These are phyloP conservation scores for Cryphonectria parasitica DNA, from an alignment of 2,329 filamentous ascomycete species.

Conservation along the genomic window DNA sequence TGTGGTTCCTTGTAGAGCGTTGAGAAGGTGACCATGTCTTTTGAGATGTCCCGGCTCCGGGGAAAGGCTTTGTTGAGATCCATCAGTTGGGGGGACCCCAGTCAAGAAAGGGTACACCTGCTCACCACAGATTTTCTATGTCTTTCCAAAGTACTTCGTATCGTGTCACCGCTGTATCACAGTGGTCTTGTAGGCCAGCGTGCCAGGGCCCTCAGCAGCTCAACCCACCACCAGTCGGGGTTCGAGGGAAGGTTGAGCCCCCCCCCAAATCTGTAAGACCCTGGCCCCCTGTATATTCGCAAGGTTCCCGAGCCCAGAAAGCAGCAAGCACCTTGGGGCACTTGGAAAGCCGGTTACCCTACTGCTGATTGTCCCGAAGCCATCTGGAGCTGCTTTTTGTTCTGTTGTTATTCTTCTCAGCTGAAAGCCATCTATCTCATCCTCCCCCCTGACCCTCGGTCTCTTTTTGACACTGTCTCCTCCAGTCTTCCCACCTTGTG, in stretches of 20 bases:
- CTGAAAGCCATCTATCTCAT: not conserved
- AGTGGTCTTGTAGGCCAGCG: not conserved
- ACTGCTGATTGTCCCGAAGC: constrained; percentile 8
- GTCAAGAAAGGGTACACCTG: not conserved
- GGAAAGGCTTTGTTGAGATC: constrained; percentile 18
- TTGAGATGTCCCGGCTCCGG: constrained; percentile 7
- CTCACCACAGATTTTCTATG: not conserved
- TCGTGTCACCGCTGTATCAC: not conserved
- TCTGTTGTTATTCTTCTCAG: not conserved
- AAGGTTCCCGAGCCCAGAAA: constrained; percentile 4
- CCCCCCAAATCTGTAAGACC: not conserved
- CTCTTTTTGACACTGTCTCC: not conserved
- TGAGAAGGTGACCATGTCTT: constrained; percentile 15
- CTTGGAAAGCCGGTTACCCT: not conserved
- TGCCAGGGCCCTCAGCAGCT: not conserved
- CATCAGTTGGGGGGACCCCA: too few relatives aligned
- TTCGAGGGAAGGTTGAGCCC: not conserved
- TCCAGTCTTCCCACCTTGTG: not conserved
- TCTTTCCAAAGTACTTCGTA: not conserved
- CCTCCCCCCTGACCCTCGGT: not conserved
- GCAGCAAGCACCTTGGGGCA: not conserved
- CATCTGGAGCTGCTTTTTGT: not conserved
- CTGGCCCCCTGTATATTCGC: not conserved
- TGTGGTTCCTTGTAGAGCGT: constrained; percentile 11
- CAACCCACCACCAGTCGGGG: not conserved